Evolutionary conservation across 169 alveolate genomes (phyloP).

Genomic region (Plasmodium reichenowi): DNA sequence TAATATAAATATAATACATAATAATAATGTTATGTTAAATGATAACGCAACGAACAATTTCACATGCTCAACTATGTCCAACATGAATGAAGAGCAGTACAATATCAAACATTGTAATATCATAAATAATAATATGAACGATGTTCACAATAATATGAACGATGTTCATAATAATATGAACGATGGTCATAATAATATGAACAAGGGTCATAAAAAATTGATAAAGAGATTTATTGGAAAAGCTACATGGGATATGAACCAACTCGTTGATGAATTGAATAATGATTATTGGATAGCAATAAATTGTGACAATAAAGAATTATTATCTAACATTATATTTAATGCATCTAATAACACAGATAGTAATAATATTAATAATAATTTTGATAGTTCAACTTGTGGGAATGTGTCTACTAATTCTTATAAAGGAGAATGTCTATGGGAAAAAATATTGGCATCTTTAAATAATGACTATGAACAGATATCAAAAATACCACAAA

Average conservation of each 20-base stretch:
- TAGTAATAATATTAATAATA: background rate
- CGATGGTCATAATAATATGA: background rate
- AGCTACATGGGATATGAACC: slow-evolving; percentile 69
- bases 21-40: too few relatives aligned
- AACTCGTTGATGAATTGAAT: slow-evolving; percentile 51
- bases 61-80: too few relatives aligned
- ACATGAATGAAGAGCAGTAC: too few relatives aligned
- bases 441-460: slow-evolving; percentile 73
- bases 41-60: too few relatives aligned
- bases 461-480: slow-evolving; percentile 55
- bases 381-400: background rate
- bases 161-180: background rate
- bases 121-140: background rate
- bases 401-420: background rate
- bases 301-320: slow-evolving; percentile 48
- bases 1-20: too few relatives aligned
- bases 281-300: slow-evolving; percentile 72
- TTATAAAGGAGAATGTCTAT: slow-evolving; percentile 52
- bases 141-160: background rate
- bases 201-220: slow-evolving; percentile 1
- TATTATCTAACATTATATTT: slow-evolving; percentile 57
- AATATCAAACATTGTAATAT: background rate
- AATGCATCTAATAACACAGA: background rate
- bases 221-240: slow-evolving; percentile 68
- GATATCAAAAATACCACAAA: slow-evolving; percentile 52